These are phyloP conservation scores for Hamamelis virginiana DNA, from an alignment of 164 flowering plant genomes.

Conservation along the genomic window DNA sequence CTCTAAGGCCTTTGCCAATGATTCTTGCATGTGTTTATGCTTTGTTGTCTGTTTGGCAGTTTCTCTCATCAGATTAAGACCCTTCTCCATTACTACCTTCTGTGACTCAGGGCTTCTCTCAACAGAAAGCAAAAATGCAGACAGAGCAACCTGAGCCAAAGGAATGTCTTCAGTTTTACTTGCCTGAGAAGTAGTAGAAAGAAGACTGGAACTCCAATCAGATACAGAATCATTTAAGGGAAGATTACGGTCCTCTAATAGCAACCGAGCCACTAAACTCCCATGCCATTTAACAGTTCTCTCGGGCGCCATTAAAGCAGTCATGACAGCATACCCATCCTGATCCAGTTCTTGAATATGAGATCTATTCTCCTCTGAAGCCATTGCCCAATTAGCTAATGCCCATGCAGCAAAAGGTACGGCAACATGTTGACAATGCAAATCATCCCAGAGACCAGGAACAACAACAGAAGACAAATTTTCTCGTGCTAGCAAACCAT, in stretches of 20 bases:
- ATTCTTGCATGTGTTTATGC: conserved; percentile 69
- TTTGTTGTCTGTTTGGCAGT: conserved; percentile 56
- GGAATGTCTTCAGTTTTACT: conserved; percentile 75
- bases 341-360: conserved; percentile 89
- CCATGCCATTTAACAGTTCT: conserved; percentile 99
- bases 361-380: conserved; percentile 73
- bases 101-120: conserved; percentile 67
- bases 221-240: conserved; percentile 79
- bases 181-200: conserved; percentile 78
- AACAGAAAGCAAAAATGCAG: conserved; percentile 82
- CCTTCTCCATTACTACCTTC: conserved; percentile 68
- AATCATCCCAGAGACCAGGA: conserved; percentile 99
- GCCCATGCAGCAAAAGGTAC: conserved; percentile 99
- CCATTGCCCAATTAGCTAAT: conserved; percentile 92
- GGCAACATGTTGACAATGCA: conserved; percentile 88
- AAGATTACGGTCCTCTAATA: conserved; percentile 72
- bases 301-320: conserved; percentile 89
- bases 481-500: conserved; percentile 28
- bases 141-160: conserved; percentile 74
- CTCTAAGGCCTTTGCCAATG: conserved; percentile 76
- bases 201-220: conserved; percentile 88
- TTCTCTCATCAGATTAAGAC: conserved; percentile 80
- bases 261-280: conserved; percentile 77
- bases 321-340: conserved; percentile 88
- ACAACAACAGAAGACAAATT: conserved; percentile 56